Evolutionary conservation across 169 alveolate species (phyloP).

Genomic region (Babesia ovata): DNA sequence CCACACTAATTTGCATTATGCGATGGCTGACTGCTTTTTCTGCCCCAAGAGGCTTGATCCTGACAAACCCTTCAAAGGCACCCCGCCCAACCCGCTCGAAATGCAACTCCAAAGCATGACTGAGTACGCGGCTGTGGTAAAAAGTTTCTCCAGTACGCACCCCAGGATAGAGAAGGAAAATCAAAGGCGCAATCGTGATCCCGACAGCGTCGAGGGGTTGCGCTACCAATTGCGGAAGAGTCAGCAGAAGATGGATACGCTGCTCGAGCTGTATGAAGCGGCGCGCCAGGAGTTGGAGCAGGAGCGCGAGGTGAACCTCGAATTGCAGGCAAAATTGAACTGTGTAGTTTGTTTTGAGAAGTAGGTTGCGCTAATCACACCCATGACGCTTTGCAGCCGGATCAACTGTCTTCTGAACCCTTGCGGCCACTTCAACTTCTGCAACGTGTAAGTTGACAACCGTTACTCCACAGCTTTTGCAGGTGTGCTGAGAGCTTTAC

Average conservation of each 20-base stretch:
- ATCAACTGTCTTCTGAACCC: slow-evolving; percentile 64
- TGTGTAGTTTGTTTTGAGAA: slow-evolving; percentile 59
- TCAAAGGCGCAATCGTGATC: background rate
- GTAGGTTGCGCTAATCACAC: slow-evolving; percentile 9
- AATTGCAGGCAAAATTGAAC: slow-evolving; percentile 48
- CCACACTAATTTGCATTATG: background rate
- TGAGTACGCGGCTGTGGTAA: slow-evolving; percentile 1
- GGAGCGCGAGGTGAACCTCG: slow-evolving; percentile 37
- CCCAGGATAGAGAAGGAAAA: slow-evolving; percentile 11
- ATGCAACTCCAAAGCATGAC: slow-evolving; percentile 30
- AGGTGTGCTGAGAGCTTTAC: slow-evolving; percentile 57
- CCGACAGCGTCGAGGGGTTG: slow-evolving; percentile 9
- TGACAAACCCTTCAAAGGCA: background rate
- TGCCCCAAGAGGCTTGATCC: slow-evolving; percentile 36
- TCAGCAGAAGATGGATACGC: slow-evolving; percentile 32
- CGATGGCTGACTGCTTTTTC: slow-evolving; percentile 11
- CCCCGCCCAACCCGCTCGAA: slow-evolving; percentile 64
- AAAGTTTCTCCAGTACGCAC: slow-evolving; percentile 1
- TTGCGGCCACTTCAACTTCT: slow-evolving; percentile 62
- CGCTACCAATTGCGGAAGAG: slow-evolving; percentile 29
- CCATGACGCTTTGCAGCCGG: background rate
- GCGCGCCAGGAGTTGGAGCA: slow-evolving; percentile 44
- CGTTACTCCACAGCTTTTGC: background rate
- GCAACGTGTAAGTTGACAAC: slow-evolving; percentile 38
- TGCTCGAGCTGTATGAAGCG: slow-evolving; percentile 35